Evolutionary conservation across 106 monocot species (phyloP).

Genomic region (Ottelia alismoides): DNA sequence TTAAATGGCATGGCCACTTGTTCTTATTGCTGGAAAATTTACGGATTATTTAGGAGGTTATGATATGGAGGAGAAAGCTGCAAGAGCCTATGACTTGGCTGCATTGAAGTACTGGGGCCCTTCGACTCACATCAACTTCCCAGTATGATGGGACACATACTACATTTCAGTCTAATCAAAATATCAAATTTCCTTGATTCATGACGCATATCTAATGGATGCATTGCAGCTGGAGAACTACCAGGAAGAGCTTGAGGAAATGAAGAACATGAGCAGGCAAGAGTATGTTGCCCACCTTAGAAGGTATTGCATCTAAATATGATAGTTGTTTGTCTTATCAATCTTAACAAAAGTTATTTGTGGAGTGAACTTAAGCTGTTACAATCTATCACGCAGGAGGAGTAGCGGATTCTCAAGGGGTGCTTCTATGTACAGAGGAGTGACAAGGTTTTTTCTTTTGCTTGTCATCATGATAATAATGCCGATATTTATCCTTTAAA

Average conservation of each 20-base stretch:
- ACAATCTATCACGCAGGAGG: no score
- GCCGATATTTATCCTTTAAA: no score
- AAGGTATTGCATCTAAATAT: conserved; percentile 36
- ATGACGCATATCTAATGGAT: no score
- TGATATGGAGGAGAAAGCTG: conserved; percentile 97
- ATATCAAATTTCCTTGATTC: no score
- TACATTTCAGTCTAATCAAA: no score
- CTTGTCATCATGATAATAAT: no score
- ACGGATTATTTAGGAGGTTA: conserved; percentile 90
- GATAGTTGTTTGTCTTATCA: no score
- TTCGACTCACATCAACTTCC: conserved; percentile 93
- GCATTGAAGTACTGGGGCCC: conserved; percentile 97
- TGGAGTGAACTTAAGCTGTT: no score
- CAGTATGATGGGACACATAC: conserved; percentile 31
- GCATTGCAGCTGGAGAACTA: conserved; percentile 66
- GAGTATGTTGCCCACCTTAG: conserved; percentile 72
- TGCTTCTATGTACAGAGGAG: conserved; percentile 94
- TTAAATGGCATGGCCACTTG: no score
- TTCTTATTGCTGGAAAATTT: no score
- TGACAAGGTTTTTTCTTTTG: no score
- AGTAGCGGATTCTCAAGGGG: conserved; percentile 98
- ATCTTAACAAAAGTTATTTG: no score
- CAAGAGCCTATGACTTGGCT: conserved; percentile 96
- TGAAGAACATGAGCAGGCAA: conserved; percentile 84
- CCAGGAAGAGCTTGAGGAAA: conserved; percentile 51